Conservation (phyloP, 768 basidiomycete genomes). For the Leccinum arenicola region DNA sequence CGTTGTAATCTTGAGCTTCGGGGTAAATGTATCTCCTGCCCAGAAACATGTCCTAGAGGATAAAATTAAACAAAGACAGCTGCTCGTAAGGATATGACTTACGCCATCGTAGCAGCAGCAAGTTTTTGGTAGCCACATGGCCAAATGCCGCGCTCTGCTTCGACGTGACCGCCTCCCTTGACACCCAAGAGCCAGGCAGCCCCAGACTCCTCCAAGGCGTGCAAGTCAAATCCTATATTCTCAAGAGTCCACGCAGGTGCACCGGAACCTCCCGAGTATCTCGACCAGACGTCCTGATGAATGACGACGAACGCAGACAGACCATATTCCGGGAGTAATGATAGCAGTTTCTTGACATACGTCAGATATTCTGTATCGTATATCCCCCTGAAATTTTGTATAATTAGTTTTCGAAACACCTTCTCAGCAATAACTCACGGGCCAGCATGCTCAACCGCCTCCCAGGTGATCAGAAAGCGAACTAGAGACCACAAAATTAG, state of each 20-base stretch:
- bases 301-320: conserved; percentile 73
- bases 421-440: conserved; percentile 54
- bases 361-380: conserved; percentile 83
- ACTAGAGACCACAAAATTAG: conserved; percentile 42
- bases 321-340: conserved; percentile 69
- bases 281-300: conserved; percentile 96
- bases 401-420: neutral
- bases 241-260: conserved; percentile 97
- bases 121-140: conserved; percentile 93
- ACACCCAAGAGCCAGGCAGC: conserved; percentile 88
- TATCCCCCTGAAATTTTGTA: conserved; percentile 51
- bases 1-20: conserved; percentile 59
- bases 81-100: conserved; percentile 27
- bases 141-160: conserved; percentile 84
- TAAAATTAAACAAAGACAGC: neutral
- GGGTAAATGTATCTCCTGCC: conserved; percentile 86
- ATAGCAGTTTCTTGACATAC: conserved; percentile 71
- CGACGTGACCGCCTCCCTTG: conserved; percentile 68
- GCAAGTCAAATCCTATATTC: conserved; percentile 79
- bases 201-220: conserved; percentile 73
- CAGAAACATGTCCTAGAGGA: conserved; percentile 80
- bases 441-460: conserved; percentile 91
- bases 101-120: conserved; percentile 92
- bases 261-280: conserved; percentile 92
- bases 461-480: conserved; percentile 94